Conservation (phyloP, 169 alveolate genomes). For the Miamiensis avidus region DNA sequence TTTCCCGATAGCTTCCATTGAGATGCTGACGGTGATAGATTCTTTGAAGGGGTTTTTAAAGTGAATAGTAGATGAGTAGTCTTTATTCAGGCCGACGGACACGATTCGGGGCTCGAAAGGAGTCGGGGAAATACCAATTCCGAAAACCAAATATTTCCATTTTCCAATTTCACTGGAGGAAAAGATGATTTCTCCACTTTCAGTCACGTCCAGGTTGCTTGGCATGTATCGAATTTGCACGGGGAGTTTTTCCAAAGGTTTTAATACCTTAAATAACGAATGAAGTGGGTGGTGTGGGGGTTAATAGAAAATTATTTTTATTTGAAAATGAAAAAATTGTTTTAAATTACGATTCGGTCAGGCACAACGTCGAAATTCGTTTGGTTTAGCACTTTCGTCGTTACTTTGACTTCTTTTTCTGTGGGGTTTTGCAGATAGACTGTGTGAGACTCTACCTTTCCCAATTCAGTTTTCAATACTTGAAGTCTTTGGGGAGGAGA, state of each 20-base stretch:
- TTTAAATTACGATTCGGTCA: constrained; percentile 54
- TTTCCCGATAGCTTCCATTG: constrained; percentile 79
- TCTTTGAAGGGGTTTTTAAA: constrained; percentile 92
- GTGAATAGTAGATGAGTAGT: constrained; percentile 55
- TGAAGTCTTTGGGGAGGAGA: constrained; percentile 65
- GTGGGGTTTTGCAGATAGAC: constrained; percentile 81
- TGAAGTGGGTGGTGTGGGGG: not conserved
- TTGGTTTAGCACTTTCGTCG: constrained; percentile 68
- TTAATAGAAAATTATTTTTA: too few relatives aligned
- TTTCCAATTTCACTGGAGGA: constrained; percentile 78
- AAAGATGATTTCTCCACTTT: constrained; percentile 53
- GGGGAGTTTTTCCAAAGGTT: constrained; percentile 54
- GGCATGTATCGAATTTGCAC: constrained; percentile 23
- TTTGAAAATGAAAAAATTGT: too few relatives aligned
- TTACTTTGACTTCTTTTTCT: constrained; percentile 69
- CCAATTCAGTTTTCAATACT: constrained; percentile 74
- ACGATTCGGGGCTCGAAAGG: constrained; percentile 63
- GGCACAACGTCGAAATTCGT: constrained; percentile 83
- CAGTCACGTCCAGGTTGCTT: constrained; percentile 33
- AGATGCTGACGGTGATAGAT: constrained; percentile 73
- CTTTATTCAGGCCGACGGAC: constrained; percentile 46
- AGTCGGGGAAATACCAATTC: constrained; percentile 85
- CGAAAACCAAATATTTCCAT: constrained; percentile 83
- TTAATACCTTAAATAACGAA: constrained; percentile 18
- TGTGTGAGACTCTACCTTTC: constrained; percentile 73